Evolutionary conservation across 768 basidiomycete species (phyloP), one percentile per base, ranked within the genome.

Genomic region (Chalciporus chontae): DNA sequence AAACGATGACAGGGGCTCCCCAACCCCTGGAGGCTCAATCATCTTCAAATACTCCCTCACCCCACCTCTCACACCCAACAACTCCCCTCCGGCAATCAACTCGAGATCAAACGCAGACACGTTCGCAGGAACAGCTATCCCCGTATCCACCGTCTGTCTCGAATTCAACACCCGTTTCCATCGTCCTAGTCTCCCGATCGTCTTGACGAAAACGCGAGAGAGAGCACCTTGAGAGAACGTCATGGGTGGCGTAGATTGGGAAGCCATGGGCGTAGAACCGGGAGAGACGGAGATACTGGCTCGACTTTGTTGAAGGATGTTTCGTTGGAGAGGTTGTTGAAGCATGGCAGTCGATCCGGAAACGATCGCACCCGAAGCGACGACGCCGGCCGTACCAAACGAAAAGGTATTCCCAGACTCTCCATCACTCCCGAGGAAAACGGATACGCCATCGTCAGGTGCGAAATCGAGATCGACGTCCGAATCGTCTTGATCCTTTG

Each of bases 381-480:
- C 43, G 3, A 55, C 47, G 17, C 61, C 51, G 15, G 63, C 50
- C 10, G 57, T 53, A 23, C 68, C 63, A 71, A 61, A 55, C 9
- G 66, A 62, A 19, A 67, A 80, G 3, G 79, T 73, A 54, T 76
- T 81, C 17, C 72, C 76, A 3, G 73, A 69, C 49, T 80, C 75
- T 21, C 45, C 56, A 4, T 54, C 49, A 19, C 38, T 62, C 15
- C 63, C 71, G 6, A 68, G 65, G 51, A 74, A 75, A 4, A 68
- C 71, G 5, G 69, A 60, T 10, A 63, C 63, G 7, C 70, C 69
- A 48, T 79, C 78, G 6, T 79, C 83, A 1, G 75, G 75, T 7
- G 78, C 71, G 56, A 91, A 90, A 62, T 90, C 89, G 24, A 91
- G 75, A 65, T 91, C 89, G 32, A 91, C 76, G 47, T 89, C 87